These are phyloP conservation scores for Zygosaccharomyces bailii DNA, from an alignment of 805 yeast species.

Conservation along the genomic window DNA sequence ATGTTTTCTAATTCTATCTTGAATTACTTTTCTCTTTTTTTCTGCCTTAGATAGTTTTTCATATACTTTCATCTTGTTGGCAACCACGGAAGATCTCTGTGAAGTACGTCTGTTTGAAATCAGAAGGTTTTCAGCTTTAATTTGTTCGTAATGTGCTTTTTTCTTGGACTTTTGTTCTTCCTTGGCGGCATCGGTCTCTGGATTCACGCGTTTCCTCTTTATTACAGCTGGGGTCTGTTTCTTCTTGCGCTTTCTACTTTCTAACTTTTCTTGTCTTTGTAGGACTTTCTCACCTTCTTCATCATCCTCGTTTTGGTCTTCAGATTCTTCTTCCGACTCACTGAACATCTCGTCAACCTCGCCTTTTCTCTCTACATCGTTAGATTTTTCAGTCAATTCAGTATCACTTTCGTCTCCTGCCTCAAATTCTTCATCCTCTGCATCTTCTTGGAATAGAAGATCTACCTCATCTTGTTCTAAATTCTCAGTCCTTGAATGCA, in stretches of 20 bases:
- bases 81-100: constrained; percentile 71
- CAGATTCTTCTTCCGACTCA: constrained; percentile 39
- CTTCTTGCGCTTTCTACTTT: constrained; percentile 25
- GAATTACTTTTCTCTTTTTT: constrained; percentile 46
- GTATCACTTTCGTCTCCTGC: constrained; percentile 34
- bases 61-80: constrained; percentile 71
- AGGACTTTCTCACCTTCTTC: constrained; percentile 69
- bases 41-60: constrained; percentile 69
- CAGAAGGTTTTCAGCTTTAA: constrained; percentile 52
- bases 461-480: constrained; percentile 79
- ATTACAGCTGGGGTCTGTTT: constrained; percentile 34
- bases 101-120: constrained; percentile 62
- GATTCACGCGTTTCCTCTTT: constrained; percentile 29
- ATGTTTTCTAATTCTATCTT: constrained; percentile 45
- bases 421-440: constrained; percentile 49
- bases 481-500: constrained; percentile 34
- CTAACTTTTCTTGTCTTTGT: constrained; percentile 39
- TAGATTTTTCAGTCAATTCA: constrained; percentile 27
- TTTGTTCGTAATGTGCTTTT: constrained; percentile 30
- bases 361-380: constrained; percentile 15
- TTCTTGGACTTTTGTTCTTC: constrained; percentile 26
- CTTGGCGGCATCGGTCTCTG: constrained; percentile 23
- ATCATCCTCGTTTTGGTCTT: constrained; percentile 44
- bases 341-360: constrained; percentile 35
- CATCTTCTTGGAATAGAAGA: constrained; percentile 63